Percentiles rank a stretch among this genome's conserved stretches.
phyloP scores from a whole-genome alignment of 805 yeast genomes.

The Candida awuae region DNA sequence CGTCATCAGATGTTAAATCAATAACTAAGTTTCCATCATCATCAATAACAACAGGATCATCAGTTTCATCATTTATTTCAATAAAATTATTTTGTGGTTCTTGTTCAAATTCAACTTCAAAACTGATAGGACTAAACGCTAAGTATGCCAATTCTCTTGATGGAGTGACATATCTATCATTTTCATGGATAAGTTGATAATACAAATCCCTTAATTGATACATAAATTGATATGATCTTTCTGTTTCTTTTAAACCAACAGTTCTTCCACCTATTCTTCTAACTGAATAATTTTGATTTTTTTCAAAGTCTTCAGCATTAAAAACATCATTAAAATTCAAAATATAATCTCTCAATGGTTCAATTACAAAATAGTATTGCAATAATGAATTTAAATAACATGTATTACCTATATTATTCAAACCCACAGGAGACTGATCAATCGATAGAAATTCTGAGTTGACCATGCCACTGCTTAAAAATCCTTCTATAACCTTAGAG shows the following conservation, averaged over 20 bases:
- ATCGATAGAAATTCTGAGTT: slow-evolving; percentile 54
- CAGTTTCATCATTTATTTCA: neutral
- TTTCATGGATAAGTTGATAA: slow-evolving; percentile 55
- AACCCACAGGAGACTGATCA: slow-evolving; percentile 79
- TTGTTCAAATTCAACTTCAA: slow-evolving; percentile 36
- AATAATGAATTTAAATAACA: slow-evolving; percentile 87
- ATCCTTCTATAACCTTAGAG: slow-evolving; percentile 49
- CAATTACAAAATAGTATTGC: slow-evolving; percentile 82
- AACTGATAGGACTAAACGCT: slow-evolving; percentile 69
- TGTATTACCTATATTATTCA: slow-evolving; percentile 92
- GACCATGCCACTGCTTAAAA: slow-evolving; percentile 51
- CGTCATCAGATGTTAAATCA: slow-evolving; percentile 9
- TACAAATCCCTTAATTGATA: slow-evolving; percentile 65
- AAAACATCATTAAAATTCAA: slow-evolving; percentile 42
- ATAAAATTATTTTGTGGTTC: neutral
- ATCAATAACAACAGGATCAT: neutral
- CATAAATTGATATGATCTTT: slow-evolving; percentile 75
- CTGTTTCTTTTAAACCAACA: slow-evolving; percentile 71
- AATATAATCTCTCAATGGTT: slow-evolving; percentile 67
- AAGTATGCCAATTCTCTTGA: slow-evolving; percentile 77
- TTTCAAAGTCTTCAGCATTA: slow-evolving; percentile 21
- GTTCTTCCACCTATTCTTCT: slow-evolving; percentile 84
- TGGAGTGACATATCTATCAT: slow-evolving; percentile 65
- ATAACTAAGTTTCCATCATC: slow-evolving; percentile 1
- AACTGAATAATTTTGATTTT: slow-evolving; percentile 27